phyloP scores from a whole-genome alignment of 179 eudicot species.

The Pouteria campechiana region DNA sequence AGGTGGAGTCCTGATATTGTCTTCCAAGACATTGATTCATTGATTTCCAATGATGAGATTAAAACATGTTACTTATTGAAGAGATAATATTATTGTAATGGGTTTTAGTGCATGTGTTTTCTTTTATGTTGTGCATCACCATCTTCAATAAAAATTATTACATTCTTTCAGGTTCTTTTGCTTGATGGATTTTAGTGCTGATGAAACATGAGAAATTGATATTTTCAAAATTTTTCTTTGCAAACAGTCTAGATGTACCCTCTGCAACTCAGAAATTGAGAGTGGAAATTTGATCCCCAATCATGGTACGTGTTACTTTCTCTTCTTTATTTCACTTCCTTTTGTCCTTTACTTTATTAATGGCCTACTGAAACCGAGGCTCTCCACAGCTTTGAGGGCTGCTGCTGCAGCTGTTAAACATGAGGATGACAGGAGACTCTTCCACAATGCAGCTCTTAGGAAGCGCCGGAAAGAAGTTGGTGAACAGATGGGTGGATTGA shows the following conservation, averaged over 20 bases:
- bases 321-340: not conserved
- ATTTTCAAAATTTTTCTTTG: slow-evolving; percentile 10
- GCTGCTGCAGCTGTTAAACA: slow-evolving; percentile 77
- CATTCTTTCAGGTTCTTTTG: too few relatives aligned
- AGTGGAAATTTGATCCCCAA: slow-evolving; percentile 60
- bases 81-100: too few relatives aligned
- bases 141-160: too few relatives aligned
- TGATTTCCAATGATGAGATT: too few relatives aligned
- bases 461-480: slow-evolving; percentile 78
- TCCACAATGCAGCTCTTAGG: slow-evolving; percentile 61
- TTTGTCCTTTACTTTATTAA: not conserved
- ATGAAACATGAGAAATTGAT: too few relatives aligned
- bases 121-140: too few relatives aligned
- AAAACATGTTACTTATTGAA: too few relatives aligned
- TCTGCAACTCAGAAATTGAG: slow-evolving; percentile 65
- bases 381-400: slow-evolving; percentile 67
- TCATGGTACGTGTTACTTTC: slow-evolving; percentile 34
- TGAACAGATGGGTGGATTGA: slow-evolving; percentile 30
- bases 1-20: too few relatives aligned
- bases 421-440: slow-evolving; percentile 78
- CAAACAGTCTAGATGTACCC: slow-evolving; percentile 67
- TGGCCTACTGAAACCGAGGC: not conserved
- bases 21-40: too few relatives aligned
- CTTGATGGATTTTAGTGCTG: too few relatives aligned
- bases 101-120: too few relatives aligned